phyloP scores from a whole-genome alignment of 1,284 basidiomycete species.

The Apiotrichum mycotoxinovorans region DNA sequence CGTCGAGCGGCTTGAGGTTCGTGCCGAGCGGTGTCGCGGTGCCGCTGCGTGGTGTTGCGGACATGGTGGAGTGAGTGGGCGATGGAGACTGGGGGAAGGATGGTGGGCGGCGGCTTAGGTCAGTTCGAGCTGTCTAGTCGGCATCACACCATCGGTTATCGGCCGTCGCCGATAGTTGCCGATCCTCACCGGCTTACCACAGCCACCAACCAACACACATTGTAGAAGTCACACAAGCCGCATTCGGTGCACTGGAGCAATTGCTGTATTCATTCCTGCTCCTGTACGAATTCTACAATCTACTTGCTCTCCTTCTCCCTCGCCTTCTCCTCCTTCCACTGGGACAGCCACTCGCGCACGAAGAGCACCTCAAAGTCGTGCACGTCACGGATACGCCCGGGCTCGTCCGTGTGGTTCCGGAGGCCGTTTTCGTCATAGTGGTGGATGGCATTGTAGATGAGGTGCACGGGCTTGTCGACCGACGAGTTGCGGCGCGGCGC shows the following conservation, averaged over 20 bases:
- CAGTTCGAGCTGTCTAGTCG: too few relatives aligned
- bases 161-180: not conserved
- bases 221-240: too few relatives aligned
- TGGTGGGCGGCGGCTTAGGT: too few relatives aligned
- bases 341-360: slow-evolving; percentile 74
- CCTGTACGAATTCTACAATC: slow-evolving; percentile 2
- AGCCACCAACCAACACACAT: too few relatives aligned
- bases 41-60: not conserved
- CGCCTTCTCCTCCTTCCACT: slow-evolving; percentile 51
- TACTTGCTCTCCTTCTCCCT: not conserved
- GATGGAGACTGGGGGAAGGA: too few relatives aligned
- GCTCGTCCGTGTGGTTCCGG: slow-evolving; percentile 63
- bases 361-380: slow-evolving; percentile 78
- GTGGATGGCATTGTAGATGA: slow-evolving; percentile 85
- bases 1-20: not conserved
- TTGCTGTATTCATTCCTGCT: too few relatives aligned
- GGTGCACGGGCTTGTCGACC: slow-evolving; percentile 70
- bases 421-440: slow-evolving; percentile 85
- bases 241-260: too few relatives aligned
- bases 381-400: slow-evolving; percentile 71
- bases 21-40: not conserved
- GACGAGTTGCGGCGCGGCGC: slow-evolving; percentile 70
- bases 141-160: not conserved
- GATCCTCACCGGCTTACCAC: not conserved
- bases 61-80: too few relatives aligned